These are phyloP conservation scores for Hexamita inflata DNA, from an alignment of 208 protist species.

Conservation along the genomic window DNA sequence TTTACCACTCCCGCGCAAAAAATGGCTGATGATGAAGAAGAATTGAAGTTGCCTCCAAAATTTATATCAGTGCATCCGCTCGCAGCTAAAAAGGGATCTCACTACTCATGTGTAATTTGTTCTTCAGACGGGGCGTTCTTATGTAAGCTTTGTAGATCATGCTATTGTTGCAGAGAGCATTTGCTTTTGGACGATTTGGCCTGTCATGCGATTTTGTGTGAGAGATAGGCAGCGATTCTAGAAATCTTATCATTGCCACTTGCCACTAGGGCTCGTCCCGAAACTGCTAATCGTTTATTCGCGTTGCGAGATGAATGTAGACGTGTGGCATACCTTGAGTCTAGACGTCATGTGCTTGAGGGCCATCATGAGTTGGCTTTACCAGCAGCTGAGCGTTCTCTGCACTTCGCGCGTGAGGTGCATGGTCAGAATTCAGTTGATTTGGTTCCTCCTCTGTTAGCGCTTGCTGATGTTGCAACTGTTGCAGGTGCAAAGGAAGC, in stretches of 20 bases:
- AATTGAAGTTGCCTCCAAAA: conserved; percentile 12
- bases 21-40: too few relatives aligned
- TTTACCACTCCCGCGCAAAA: too few relatives aligned
- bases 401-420: conserved; percentile 2
- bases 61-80: conserved; percentile 11
- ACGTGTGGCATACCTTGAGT: conserved; percentile 15
- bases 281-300: neutral
- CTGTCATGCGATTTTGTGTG: conserved; percentile 21
- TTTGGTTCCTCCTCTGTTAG: conserved; percentile 15
- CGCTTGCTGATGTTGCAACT: conserved; percentile 20
- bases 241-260: conserved; percentile 17
- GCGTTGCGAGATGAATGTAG: conserved; percentile 11
- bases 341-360: conserved; percentile 10
- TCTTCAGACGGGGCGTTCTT: conserved; percentile 14
- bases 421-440: conserved; percentile 8
- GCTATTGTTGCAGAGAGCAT: conserved; percentile 29
- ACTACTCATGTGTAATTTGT: conserved; percentile 15
- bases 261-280: conserved; percentile 1
- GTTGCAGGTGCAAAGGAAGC: conserved; percentile 22
- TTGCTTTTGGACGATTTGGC: conserved; percentile 25
- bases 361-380: conserved; percentile 15
- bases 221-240: conserved; percentile 2
- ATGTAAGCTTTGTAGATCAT: conserved; percentile 11
- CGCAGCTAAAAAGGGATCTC: neutral
- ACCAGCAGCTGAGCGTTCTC: conserved; percentile 19